These are phyloP conservation scores for Colletotrichum camelliae DNA, from an alignment of 2,329 filamentous ascomycete species.

Conservation along the genomic window DNA sequence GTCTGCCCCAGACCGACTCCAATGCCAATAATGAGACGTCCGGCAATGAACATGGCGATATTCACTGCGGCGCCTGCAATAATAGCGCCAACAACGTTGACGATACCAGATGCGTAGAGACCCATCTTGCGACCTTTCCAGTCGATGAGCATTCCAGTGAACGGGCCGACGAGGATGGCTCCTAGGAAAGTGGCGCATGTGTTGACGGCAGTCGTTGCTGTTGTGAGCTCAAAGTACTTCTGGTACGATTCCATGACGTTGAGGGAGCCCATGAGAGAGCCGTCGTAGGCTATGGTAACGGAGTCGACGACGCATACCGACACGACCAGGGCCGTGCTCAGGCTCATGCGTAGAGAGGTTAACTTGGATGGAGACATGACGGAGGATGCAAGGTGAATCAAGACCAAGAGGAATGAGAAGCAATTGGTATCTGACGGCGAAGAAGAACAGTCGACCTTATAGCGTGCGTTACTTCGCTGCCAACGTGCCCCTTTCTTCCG, in stretches of 20 bases:
- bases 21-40: conserved; percentile 67
- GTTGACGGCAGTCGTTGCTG: conserved; percentile 53
- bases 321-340: conserved; percentile 26
- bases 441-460: neutral
- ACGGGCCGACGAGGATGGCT: conserved; percentile 53
- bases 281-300: conserved; percentile 34
- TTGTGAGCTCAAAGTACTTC: conserved; percentile 55
- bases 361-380: neutral
- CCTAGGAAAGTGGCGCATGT: conserved; percentile 57
- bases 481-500: neutral
- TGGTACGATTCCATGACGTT: conserved; percentile 56
- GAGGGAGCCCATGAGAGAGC: conserved; percentile 35
- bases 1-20: conserved; percentile 70
- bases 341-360: conserved; percentile 18
- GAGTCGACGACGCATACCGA: conserved; percentile 31
- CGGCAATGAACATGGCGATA: conserved; percentile 57
- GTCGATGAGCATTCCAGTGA: conserved; percentile 54
- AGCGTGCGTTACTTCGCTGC: neutral
- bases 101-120: conserved; percentile 48
- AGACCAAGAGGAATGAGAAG: neutral
- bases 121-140: conserved; percentile 50
- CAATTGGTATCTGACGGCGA: rapidly evolving
- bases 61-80: conserved; percentile 64
- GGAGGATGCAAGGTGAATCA: neutral
- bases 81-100: conserved; percentile 62